Evolutionary conservation across 176 grass and related monocot genomes (phyloP), one percentile per base, ranked within the genome.

Genomic region (Bromus sterilis): DNA sequence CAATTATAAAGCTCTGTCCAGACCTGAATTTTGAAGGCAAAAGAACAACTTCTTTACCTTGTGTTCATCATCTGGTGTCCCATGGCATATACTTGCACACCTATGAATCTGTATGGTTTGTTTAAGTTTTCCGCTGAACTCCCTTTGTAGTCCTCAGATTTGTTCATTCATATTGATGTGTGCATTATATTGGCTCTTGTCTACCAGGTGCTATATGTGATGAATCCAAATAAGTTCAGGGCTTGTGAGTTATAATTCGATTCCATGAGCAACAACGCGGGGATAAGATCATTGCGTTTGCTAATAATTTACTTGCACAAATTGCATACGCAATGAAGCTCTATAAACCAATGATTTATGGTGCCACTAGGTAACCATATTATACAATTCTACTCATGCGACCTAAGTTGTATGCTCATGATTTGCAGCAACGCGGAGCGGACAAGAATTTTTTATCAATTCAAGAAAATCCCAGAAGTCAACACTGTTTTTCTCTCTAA

Each of bases 401-500:
- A 6, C 31, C 48, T 18, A 81, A 32, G 43, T 86, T 74, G 12
- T 34, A 33, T 60, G 21, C 71, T 74, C 66, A 81, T 87, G 4
- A 53, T 57, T 85, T 90, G 53, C 84, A 97, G 95, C 86, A 92
- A 93, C 77, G 85, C 87, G 71, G 88, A 97, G 86, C 94, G 92
- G 82, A 97, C 88, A 3, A 90, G 92, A 71, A 97, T 97, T 87
- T 92, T 97, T 65, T 40, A 94, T 76, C 87, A 89, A 73, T 97
- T 94, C 70, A 97, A 97, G 82, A 94, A 88, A 71, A 94, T 88
- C 66, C 86, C 89, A 85, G 87, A 94, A 34, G 86, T 91, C 67
- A 97, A 94, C 78, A 94, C 95, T 5, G 81, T 97, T 79, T 97
- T 97, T 66, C 88, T 97, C 69, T 97, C 95, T 41, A 97, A 97